Conservation (phyloP, 2,329 filamentous ascomycete genomes). For the Phaeosphaeria sp. region DNA sequence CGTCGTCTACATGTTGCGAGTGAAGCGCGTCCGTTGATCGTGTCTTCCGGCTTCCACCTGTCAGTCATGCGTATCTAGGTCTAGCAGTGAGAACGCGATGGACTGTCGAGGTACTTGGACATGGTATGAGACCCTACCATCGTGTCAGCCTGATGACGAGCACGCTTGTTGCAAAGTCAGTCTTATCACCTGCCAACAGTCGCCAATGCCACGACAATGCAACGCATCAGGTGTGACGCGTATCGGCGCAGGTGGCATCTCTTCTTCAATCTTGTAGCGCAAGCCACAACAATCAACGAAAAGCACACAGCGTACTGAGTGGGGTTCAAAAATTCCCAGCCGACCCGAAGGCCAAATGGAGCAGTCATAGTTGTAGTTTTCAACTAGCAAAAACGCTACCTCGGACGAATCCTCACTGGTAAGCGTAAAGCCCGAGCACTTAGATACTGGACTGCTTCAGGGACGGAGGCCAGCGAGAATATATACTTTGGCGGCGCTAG, state of each 20-base stretch:
- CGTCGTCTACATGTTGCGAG: background rate
- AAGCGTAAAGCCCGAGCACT: slow-evolving; percentile 79
- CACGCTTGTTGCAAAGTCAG: too few species aligned
- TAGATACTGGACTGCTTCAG: slow-evolving; percentile 13
- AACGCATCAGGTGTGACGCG: background rate
- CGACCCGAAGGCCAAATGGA: slow-evolving; percentile 73
- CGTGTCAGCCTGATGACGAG: background rate
- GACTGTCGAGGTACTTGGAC: too few species aligned
- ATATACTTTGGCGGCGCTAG: slow-evolving; percentile 7
- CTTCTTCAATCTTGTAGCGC: slow-evolving; percentile 39
- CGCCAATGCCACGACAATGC: background rate
- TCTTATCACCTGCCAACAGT: background rate
- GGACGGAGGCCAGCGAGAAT: slow-evolving; percentile 8
- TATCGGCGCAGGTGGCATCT: slow-evolving; percentile 4
- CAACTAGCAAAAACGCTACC: slow-evolving; percentile 89
- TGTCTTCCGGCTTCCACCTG: background rate
- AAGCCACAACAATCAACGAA: slow-evolving; percentile 39
- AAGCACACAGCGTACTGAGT: slow-evolving; percentile 32
- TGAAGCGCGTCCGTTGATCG: background rate
- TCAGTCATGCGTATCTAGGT: background rate
- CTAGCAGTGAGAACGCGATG: background rate
- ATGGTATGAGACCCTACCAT: too few species aligned
- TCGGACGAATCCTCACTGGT: slow-evolving; percentile 89
- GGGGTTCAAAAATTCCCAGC: slow-evolving; percentile 79
- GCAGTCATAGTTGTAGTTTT: slow-evolving; percentile 81